These are phyloP conservation scores for Schwanniomyces pseudopolymorphus DNA, from an alignment of 805 yeast genomes.

Conservation along the genomic window DNA sequence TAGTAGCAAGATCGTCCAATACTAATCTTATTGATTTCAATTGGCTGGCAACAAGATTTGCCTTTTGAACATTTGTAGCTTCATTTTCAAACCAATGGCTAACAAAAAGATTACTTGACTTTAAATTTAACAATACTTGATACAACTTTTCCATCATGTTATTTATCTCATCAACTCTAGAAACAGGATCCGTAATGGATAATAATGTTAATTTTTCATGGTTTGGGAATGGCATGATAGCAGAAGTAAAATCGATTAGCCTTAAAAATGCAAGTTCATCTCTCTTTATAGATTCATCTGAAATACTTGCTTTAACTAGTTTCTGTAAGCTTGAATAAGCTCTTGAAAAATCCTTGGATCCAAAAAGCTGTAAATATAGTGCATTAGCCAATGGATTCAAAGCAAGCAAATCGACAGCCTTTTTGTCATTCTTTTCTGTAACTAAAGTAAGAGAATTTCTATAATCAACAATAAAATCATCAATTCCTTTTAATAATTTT, in stretches of 20 bases:
- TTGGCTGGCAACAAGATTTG: conserved; percentile 55
- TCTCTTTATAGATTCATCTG: conserved; percentile 14
- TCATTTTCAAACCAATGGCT: conserved; percentile 49
- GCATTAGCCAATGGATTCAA: conserved; percentile 62
- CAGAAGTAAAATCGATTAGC: conserved; percentile 47
- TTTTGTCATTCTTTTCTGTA: conserved; percentile 15
- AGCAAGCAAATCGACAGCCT: conserved; percentile 32
- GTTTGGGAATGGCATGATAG: conserved; percentile 51
- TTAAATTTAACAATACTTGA: conserved; percentile 35
- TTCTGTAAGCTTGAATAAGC: conserved; percentile 44
- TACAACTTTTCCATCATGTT: conserved; percentile 33
- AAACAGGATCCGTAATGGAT: conserved; percentile 24
- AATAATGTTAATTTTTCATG: conserved; percentile 43
- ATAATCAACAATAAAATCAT: conserved; percentile 37
- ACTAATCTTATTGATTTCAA: conserved; percentile 50
- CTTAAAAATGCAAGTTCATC: conserved; percentile 26
- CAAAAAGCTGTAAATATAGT: conserved; percentile 53
- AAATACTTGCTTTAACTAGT: conserved; percentile 25
- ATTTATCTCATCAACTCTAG: conserved; percentile 33
- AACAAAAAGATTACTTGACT: conserved; percentile 30
- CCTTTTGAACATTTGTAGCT: conserved; percentile 52
- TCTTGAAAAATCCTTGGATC: conserved; percentile 44
- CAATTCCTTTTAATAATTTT: conserved; percentile 35
- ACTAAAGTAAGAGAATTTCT: conserved; percentile 26
- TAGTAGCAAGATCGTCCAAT: conserved; percentile 46